Percentiles rank a stretch among this genome's conserved stretches.
phyloP scores from a whole-genome alignment of 257 asterid species.

The Solanum chaucha region DNA sequence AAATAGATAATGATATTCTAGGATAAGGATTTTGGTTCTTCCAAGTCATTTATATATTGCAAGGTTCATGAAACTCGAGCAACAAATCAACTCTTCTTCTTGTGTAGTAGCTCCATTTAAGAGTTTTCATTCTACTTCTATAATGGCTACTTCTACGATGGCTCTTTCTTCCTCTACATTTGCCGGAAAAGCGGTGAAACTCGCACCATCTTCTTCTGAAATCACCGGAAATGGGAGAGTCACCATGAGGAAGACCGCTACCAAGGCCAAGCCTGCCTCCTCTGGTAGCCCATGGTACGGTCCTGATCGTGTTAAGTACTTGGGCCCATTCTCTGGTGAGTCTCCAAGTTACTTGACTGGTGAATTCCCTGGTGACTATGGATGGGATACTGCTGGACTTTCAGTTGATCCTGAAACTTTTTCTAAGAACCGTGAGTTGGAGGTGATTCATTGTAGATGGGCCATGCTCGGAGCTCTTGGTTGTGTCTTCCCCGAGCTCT shows the following conservation, averaged over 20 bases:
- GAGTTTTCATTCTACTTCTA: neutral
- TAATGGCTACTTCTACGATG: constrained; percentile 47
- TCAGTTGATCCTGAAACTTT: too few species aligned
- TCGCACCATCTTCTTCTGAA: constrained; percentile 23
- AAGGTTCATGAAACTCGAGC: neutral
- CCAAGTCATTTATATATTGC: neutral
- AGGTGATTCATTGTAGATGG: too few species aligned
- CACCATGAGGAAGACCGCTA: constrained; percentile 28
- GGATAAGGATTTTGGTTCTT: neutral
- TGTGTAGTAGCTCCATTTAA: neutral
- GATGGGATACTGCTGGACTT: too few species aligned
- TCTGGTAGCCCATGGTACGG: too few species aligned
- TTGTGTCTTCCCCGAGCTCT: too few species aligned
- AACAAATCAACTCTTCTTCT: neutral
- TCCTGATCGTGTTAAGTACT: too few species aligned
- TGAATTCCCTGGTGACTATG: too few species aligned
- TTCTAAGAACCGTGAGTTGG: too few species aligned
- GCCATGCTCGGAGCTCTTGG: too few species aligned
- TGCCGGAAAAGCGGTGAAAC: constrained; percentile 35
- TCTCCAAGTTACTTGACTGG: too few species aligned
- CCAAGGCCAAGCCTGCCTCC: neutral
- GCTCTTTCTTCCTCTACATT: constrained; percentile 50
- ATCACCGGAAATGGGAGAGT: constrained; percentile 14
- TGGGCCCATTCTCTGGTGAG: too few species aligned
- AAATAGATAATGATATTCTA: neutral